Evolutionary conservation across 2,329 filamentous ascomycete species (phyloP), one percentile per base, ranked within the genome.

Genomic region (Metarhizium humberi): DNA sequence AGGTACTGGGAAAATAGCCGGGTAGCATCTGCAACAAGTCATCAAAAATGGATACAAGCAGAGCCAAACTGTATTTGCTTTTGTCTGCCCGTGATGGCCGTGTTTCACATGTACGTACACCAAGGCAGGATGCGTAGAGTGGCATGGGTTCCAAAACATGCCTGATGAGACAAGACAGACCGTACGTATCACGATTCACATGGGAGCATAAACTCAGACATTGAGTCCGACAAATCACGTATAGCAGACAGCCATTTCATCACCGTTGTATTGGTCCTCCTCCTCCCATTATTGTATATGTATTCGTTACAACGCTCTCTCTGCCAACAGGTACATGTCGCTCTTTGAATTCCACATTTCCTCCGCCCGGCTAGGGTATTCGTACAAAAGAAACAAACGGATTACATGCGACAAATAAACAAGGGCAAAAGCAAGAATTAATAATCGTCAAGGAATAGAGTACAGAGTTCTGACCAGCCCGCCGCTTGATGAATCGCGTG

Each of bases 341-440:
- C 51, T 40, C 40, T 32, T 43, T 32, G 50, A 47, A 52, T 50
- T 30, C 25, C 29, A 47, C 51, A 38, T 11, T 8, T 13, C 25
- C 40, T 42, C 34, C 40, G 51, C 32, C 51, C 42, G 46, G 48
- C 34, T 38, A 51, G 58, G 55, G 56, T 59, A 60, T 60, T 57
- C 43, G 20, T 52, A 58, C 49, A 57, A 53, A 57, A n/a, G 18
- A 42, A 51, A 47, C 32, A 52, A 16, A 8, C 42, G 16, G 42
- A 43, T 36, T 20, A 40, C n/a, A 38, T 29, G 40, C 4, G 18
- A 45, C 50, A 16, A 36, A 52, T 43, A 49, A 46, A 40, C 6
- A 36, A 16, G 36, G 20, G 18, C n/a, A 52, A 47, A 45, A 51
- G 14, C 13, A 34, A 50, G n/a, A 50, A 47, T 13, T 30, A 38